Evolutionary conservation across 306 rosid genomes (phyloP).

Genomic region (Albizia julibrissin): DNA sequence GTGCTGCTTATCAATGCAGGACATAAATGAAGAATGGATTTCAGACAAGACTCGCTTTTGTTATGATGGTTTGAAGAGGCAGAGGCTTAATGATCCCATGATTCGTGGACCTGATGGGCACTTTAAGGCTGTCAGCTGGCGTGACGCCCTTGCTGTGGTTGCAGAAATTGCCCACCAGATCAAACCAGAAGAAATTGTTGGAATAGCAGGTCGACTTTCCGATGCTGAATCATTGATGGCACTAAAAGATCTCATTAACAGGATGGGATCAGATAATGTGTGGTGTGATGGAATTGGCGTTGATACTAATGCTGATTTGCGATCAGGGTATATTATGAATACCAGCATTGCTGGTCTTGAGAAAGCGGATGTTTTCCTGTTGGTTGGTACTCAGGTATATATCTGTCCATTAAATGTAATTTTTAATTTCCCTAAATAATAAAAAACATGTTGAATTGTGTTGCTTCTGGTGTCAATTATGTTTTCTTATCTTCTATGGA

Average conservation of each 20-base stretch:
- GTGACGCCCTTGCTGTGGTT: conserved; percentile 85
- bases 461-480: conserved; percentile 28
- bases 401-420: conserved; percentile 27
- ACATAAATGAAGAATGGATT: conserved; percentile 99
- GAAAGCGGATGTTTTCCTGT: conserved; percentile 88
- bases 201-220: conserved; percentile 89
- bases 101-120: conserved; percentile 96
- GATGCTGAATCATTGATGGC: conserved; percentile 99
- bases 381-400: conserved; percentile 95
- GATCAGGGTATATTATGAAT: conserved; percentile 91
- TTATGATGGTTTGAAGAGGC: conserved; percentile 98
- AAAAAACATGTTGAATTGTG: neutral
- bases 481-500: conserved; percentile 26
- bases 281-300: conserved; percentile 90
- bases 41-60: conserved; percentile 98
- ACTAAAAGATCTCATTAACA: conserved; percentile 87
- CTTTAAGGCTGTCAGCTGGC: conserved; percentile 89
- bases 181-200: conserved; percentile 85
- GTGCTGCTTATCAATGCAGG: conserved; percentile 53
- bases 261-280: conserved; percentile 86
- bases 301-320: conserved; percentile 76
- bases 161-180: conserved; percentile 78
- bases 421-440: neutral
- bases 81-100: conserved; percentile 98
- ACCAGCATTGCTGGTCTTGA: conserved; percentile 86